These are phyloP conservation scores for Fusarium sp. DNA, from an alignment of 2,329 filamentous ascomycete genomes.

Conservation along the genomic window DNA sequence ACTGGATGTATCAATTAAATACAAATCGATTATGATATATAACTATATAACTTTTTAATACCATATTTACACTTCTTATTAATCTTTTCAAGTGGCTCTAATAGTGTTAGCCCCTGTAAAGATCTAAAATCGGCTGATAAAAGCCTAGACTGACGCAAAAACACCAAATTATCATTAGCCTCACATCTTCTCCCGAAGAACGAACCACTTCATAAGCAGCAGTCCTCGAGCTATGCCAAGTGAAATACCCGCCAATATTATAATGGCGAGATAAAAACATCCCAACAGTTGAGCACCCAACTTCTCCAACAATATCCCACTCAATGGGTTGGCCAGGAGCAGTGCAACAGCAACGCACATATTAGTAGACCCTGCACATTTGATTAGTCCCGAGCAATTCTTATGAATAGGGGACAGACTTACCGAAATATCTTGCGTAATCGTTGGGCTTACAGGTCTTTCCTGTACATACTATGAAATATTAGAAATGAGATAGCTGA, in stretches of 20 bases:
- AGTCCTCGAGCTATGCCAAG: constrained; percentile 40
- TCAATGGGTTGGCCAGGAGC: constrained; percentile 59
- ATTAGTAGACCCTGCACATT: constrained; percentile 56
- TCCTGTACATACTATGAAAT: constrained; percentile 56
- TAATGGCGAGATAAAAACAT: constrained; percentile 59
- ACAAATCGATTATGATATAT: no score
- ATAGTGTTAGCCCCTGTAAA: no score
- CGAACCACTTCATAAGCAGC: constrained; percentile 12
- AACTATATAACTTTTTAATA: no score
- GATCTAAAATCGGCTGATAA: no score
- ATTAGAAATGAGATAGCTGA: not conserved
- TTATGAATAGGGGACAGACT: rapidly evolving
- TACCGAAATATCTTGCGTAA: constrained; percentile 58
- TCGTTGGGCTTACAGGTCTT: constrained; percentile 60
- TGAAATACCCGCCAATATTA: constrained; percentile 52
- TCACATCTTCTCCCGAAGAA: not conserved
- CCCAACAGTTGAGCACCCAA: constrained; percentile 58
- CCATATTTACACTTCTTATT: no score
- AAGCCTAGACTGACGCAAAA: no score
- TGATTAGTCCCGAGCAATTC: constrained; percentile 25
- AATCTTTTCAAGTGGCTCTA: no score
- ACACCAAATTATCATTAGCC: no score
- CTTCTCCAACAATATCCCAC: constrained; percentile 59
- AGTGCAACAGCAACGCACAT: constrained; percentile 60
- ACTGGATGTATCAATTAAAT: no score